These are phyloP conservation scores for Dactylellina drechsleri DNA, from an alignment of 2,329 filamentous ascomycete species.

Conservation along the genomic window DNA sequence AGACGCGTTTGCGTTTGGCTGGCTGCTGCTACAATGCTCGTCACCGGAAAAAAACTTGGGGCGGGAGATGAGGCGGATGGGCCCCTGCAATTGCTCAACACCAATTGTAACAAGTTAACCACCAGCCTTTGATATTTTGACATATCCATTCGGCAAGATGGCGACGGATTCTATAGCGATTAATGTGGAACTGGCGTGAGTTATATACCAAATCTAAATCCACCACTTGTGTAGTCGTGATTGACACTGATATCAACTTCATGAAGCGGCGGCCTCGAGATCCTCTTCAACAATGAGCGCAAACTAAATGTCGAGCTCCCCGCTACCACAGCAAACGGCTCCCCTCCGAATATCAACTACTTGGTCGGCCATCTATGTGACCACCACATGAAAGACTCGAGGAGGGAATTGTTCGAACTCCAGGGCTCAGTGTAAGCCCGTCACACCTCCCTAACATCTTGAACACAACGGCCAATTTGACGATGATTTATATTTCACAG, in stretches of 20 bases:
- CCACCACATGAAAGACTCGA: conserved; percentile 82
- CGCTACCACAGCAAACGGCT: conserved; percentile 66
- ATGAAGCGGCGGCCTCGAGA: conserved; percentile 85
- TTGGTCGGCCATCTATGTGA: conserved; percentile 83
- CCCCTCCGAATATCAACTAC: conserved; percentile 74
- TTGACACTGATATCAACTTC: conserved; percentile 7
- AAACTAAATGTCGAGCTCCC: conserved; percentile 78
- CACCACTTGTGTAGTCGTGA: neutral
- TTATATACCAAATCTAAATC: neutral
- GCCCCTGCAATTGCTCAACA: conserved; percentile 8
- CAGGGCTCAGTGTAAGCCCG: conserved; percentile 83
- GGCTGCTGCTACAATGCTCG: conserved; percentile 26
- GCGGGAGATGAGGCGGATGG: conserved; percentile 35
- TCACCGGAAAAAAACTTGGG: conserved; percentile 45
- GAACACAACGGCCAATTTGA: neutral
- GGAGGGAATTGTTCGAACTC: conserved; percentile 88
- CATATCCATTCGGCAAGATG: conserved; percentile 3
- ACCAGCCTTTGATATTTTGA: neutral
- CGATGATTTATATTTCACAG: conserved; percentile 64
- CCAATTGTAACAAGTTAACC: neutral
- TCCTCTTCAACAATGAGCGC: conserved; percentile 86
- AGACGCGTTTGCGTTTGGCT: conserved; percentile 41
- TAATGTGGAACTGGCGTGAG: conserved; percentile 65
- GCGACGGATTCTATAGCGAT: conserved; percentile 35
- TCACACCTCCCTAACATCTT: neutral